Evolutionary conservation across 768 basidiomycete species (phyloP), one percentile per base, ranked within the genome.

Genomic region (Suillus tomentosus): DNA sequence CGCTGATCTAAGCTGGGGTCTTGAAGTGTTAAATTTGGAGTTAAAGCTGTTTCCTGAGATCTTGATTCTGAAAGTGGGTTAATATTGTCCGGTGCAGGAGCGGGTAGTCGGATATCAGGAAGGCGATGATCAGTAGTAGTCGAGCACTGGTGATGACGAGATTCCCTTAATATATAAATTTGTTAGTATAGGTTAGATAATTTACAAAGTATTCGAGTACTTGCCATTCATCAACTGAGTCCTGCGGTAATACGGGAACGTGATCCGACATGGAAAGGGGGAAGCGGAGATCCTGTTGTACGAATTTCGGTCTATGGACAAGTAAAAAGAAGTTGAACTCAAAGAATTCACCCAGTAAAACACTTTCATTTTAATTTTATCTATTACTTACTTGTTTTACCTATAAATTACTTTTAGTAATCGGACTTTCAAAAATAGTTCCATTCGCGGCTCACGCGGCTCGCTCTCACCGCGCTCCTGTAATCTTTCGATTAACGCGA

Each of bases 21-120:
- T 69, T 69, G 67, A 67, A 71, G 73, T 65, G 74, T 66, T 68
- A 73, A 70, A 75, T 75, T 75, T 73, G 72, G 72, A 62, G 72
- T 36, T 15, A 69, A 68, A 68, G 73, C 72, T 75, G 70, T 73
- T 73, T 73, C 62, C 57, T 73, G 73, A 68, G 74, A 76, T 74
- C 74, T 70, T 67, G 68, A 70, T 68, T 72, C 73, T 74, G 48
- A 53, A 69, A 64, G 69, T 63, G 71, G 48, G 27, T 27, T 11
- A 22, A n/a, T 11, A 13, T 22, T 7, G 43, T 66, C 70, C 66
- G 67, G 66, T 65, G 62, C 43, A 67, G 15, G 51, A 53, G 51
- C 51, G 56, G 69, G 69, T 65, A 54, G 65, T 70, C 72, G 72
- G 68, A 68, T 74, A 74, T 76, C 73, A 72, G 65, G 63, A 66